phyloP scores from a whole-genome alignment of 2,329 filamentous ascomycete genomes.

The Scortechinia acanthostroma region DNA sequence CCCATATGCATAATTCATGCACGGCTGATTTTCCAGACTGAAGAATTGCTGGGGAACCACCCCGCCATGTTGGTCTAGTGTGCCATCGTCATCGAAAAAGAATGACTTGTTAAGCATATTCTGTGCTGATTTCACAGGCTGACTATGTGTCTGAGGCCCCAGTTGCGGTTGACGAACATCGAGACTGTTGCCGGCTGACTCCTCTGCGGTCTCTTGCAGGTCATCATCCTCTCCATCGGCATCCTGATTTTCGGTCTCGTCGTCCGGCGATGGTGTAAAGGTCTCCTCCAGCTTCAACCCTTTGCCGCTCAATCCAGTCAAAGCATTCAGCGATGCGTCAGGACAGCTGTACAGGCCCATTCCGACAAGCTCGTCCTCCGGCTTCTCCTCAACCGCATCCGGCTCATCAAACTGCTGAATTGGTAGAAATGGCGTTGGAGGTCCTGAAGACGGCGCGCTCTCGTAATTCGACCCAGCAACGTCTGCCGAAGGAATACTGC shows the following conservation, averaged over 20 bases:
- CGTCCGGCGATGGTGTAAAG: neutral
- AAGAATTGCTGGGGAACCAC: neutral
- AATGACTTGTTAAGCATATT: neutral
- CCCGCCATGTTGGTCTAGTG: neutral
- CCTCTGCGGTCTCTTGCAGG: too few relatives aligned
- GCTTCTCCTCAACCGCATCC: neutral
- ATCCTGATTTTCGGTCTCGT: neutral
- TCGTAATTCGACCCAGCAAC: neutral
- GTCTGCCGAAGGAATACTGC: neutral
- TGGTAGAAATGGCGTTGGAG: neutral
- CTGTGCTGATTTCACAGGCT: neutral
- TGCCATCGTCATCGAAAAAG: neutral
- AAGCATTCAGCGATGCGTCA: neutral
- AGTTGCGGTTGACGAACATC: neutral
- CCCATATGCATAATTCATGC: conserved; percentile 1
- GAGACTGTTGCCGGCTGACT: neutral
- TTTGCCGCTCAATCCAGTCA: neutral
- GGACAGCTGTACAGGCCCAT: neutral
- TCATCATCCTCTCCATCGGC: neutral
- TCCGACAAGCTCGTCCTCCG: conserved; percentile 1
- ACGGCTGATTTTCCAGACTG: neutral
- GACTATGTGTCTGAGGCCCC: too few relatives aligned
- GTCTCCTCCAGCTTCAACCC: neutral
- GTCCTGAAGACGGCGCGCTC: neutral
- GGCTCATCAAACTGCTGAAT: neutral